phyloP scores from a whole-genome alignment of 2,329 filamentous ascomycete species.

The Penicillium sp. region DNA sequence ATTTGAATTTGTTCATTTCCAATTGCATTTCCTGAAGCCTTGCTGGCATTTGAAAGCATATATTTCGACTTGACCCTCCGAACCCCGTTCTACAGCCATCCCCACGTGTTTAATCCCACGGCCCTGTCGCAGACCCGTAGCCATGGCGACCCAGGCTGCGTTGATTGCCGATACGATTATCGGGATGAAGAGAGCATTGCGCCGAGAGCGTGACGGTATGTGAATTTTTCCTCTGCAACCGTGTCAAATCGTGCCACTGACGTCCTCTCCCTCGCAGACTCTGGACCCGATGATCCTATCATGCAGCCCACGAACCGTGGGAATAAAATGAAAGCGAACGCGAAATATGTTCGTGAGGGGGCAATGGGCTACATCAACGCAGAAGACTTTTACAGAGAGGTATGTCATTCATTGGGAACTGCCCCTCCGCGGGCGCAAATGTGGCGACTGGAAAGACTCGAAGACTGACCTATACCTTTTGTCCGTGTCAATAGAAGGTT shows the following conservation, averaged over 20 bases:
- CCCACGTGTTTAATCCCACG: constrained; percentile 14
- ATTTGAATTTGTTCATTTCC: background rate
- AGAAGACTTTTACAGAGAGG: constrained; percentile 58
- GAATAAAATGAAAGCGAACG: constrained; percentile 62
- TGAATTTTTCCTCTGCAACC: background rate
- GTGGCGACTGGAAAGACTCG: constrained; percentile 5
- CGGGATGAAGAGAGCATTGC: constrained; percentile 55
- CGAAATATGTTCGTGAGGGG: constrained; percentile 57
- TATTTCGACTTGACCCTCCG: background rate
- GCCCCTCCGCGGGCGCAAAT: background rate
- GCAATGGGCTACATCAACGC: constrained; percentile 54
- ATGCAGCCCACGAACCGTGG: constrained; percentile 58
- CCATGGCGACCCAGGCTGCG: constrained; percentile 47
- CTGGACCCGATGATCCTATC: constrained; percentile 54
- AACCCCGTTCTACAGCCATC: background rate
- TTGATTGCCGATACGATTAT: constrained; percentile 56
- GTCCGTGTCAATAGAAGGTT: constrained; percentile 49
- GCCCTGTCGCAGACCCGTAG: constrained; percentile 17
- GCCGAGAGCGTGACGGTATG: constrained; percentile 49
- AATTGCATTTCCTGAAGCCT: background rate
- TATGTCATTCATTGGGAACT: constrained; percentile 28
- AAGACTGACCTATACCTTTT: constrained; percentile 8
- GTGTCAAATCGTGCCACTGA: constrained; percentile 6
- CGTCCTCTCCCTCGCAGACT: constrained; percentile 27
- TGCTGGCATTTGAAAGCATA: background rate